Base-by-base conservation (phyloP, 805 yeast species). In the Limtongozyma cylindracea region DNA sequence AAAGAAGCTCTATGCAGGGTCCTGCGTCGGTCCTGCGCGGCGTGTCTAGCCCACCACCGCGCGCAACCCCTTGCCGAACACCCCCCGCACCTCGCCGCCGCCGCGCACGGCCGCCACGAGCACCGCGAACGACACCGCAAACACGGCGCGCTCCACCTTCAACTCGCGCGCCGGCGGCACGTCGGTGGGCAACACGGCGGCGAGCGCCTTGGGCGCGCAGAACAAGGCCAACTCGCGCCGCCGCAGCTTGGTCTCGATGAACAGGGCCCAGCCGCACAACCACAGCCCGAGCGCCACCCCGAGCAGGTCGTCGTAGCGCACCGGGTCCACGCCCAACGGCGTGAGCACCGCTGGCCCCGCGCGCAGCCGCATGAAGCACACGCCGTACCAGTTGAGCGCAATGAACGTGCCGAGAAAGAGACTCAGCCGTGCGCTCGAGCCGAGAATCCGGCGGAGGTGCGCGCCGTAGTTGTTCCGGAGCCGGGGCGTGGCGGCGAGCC, bases 141-240 rank as follows among this genome's bases (percentile, higher is more conserved):
- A 47, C n/a, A 34, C 37, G 9, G 42, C 12, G 13, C 42, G 29
- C 25, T 48, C 54, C 6, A 41, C 25, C 14, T 31, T 26, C 23
- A 45, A 31, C 25, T 40, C 38, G 15, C 22, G 21, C n/a, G 28
- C 24, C 11, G 46, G 29, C 8, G 41, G 31, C 10, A 37, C 42
- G 11, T 38, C 20, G 10, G 45, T 37, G 4, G 45, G 35, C 15
- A 45, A 24, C 11, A 49, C 42, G 7, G 49, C 50, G 15, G 15
- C 15, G 28, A 44, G 30, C 10, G 48, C 51, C 20, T 47, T 28
- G 3, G 51, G 57, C 6, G 56, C 54, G 13, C 51, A 59, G 30
- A 55, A 55, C 13, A 55, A 39, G 0, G 60, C 57, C 36, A 55
- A 47, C 27, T 55, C 62, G 23, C 55, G 49, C 12, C 61, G 39